Base-by-base conservation (phyloP, 371 early-diverging fungal species). In the Circinella minor region DNA sequence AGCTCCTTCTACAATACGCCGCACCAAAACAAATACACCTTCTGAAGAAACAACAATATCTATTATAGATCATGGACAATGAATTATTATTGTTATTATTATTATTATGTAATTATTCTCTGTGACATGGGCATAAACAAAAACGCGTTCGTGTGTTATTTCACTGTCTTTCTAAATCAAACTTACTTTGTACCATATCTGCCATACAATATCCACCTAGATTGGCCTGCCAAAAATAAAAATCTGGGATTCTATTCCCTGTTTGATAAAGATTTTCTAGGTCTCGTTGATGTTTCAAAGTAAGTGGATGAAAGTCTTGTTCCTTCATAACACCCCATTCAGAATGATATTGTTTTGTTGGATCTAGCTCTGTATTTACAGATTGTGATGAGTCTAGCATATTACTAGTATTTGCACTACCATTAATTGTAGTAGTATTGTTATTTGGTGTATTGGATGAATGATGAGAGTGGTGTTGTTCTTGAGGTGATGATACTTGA, bases 161-260 rank as follows among this genome's bases (percentile, higher is more conserved):
- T 63, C 37, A n/a, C 38, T 47, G 9, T 47, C 15, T 47, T 46
- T 47, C 11, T 17, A 36, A 43, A 47, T 38, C 59, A 63, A 69
- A 27, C 27, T 77, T 73, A 81, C 81, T 79, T 74, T 81, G 81
- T 5, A 72, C 36, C 83, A 83, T 83, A 67, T 83, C 75, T n/a
- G 83, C 83, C 81, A 83, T 81, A 70, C 83, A 83, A 71, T 83
- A 83, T 34, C 83, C 83, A 51, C 83, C 83, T 51, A 83, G 57
- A 66, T 79, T 83, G n/a, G 83, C 83, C 69, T 83, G 83, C 83
- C 83, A 83, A 67, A 83, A 83, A 64, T 83, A 81, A 74, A 83
- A 83, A 57, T 83, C 83, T 13, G 70, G 36, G 17, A 83, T 77
- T 27, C 66, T 27, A 36, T 68, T 49, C 14, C 77, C 76, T n/a